Base-by-base conservation (phyloP, 306 rosid species). In the Cicer chorassanicum region DNA sequence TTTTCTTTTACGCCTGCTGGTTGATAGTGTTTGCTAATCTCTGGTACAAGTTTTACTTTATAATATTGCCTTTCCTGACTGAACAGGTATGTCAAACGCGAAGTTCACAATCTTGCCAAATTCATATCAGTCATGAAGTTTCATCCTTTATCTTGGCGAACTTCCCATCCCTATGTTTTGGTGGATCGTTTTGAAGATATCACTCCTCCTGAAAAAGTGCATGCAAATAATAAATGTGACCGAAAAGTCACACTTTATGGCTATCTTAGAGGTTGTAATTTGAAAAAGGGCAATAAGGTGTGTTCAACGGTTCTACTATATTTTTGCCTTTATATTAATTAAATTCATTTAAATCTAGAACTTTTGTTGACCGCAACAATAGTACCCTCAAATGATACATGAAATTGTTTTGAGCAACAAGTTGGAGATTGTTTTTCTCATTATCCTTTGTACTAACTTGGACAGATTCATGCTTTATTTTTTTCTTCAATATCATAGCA, bases 71-170 rank as follows among this genome's bases (percentile, higher is more conserved):
- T 44, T 65, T 75, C 60, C 65, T 53, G 13, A 61, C 75, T 72
- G 72, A 73, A 65, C 82, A 94, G 98, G 89, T 94, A 91, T 74
- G 75, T 82, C 61, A 91, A 90, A 62, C 98, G 97, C 18, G 98
- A 94, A 83, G 81, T 94, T 73, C 94, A 88, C 84, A 94, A 94
- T 84, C 94, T 94, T 69, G 92, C 97, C 4, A 92, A 96, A 43
- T 94, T 94, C 69, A 89, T 94, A 57, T 94, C 98, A 50, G 98
- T 94, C 66, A 84, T 88, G 94, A 94, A 94, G 89, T 94, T 94
- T 80, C 96, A 86, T 78, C 98, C 98, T 57, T 73, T 91, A 49
- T 88, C 96, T 59, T 94, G 98, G 98, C 84, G 96, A 68, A 81
- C 91, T 57, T 81, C 90, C 38, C 98, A 94, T 80, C 98, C 98